Evolutionary conservation across 2,329 filamentous ascomycete genomes (phyloP), one percentile per base, ranked within the genome.

Genomic region (Furcasterigmium furcatum): DNA sequence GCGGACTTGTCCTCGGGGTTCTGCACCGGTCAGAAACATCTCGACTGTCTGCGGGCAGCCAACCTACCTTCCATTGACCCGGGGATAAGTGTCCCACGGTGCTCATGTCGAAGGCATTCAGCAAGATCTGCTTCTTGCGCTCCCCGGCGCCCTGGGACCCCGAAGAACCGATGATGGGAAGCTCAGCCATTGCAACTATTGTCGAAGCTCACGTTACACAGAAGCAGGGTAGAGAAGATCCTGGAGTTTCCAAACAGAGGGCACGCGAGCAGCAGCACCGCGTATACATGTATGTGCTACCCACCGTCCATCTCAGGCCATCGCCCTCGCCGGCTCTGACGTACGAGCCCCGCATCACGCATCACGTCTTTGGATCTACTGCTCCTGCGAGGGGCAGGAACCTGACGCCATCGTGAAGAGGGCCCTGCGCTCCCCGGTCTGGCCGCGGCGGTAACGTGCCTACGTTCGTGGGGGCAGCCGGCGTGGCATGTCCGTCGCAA

Each of bases 31-130:
- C 6, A 22, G 19, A 8, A 54, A 16, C 41, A 16, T 36, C 6
- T n/a, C n/a, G n/a, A 53, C 19, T 52, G 41, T 2, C 16, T 30
- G 10, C 22, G 14, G 13, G 14, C 7, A 5, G 18, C 1, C 5
- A 16, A 14, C 29, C 48, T 41, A 78, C 78, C 66, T 83, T 85
- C 83, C 82, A 86, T 63, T 85, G 82, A 1, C 82, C 82, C 1
- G 81, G 80, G 0, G 78, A 81, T 27, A 86, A 58, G 57, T 86
- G 82, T 3, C 81, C 81, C 6, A 84, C 72, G 0, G 80, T 84
- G 3, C 72, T 80, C 80, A 84, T 84, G 48, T 84, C 81, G 52
- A 85, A 84, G 3, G 80, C 81, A 64, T 84, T 85, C 39, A 85
- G 65, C 6, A 84, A 57, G 13, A 84, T 82, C 19, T 49, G 46